phyloP scores from a whole-genome alignment of 1,139 yeast species.

The Kodamaea fungicola region DNA sequence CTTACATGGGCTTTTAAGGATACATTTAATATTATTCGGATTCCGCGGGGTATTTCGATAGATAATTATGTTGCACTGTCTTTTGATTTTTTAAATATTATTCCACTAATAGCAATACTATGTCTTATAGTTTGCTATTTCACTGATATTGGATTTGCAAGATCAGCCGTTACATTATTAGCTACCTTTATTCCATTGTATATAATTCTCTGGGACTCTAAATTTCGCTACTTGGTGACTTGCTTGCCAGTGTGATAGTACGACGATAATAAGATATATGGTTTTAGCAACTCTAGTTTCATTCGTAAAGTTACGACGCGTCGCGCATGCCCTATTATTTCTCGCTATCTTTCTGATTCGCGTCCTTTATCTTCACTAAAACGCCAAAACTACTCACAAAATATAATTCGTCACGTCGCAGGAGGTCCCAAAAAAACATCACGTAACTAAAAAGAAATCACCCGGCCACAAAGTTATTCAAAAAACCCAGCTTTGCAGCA shows the following conservation, averaged over 20 bases:
- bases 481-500: too few species aligned
- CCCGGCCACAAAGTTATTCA: too few species aligned
- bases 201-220: not conserved
- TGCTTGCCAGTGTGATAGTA: not conserved
- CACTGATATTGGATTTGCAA: not conserved
- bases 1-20: not conserved
- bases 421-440: too few species aligned
- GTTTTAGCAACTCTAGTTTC: too few species aligned
- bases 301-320: not conserved
- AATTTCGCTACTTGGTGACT: not conserved
- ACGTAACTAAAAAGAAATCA: too few species aligned
- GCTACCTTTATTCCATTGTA: not conserved
- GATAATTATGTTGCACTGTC: not conserved
- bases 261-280: too few species aligned
- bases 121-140: not conserved
- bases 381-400: not conserved
- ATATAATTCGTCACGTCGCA: too few species aligned
- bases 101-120: not conserved
- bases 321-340: constrained; percentile 1
- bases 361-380: constrained; percentile 1
- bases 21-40: not conserved
- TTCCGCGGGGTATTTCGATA: not conserved
- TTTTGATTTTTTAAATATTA: not conserved
- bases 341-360: not conserved
- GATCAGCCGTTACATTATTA: not conserved